phyloP scores from a whole-genome alignment of 2,329 filamentous ascomycete species.

The Ramichloridium luteum region DNA sequence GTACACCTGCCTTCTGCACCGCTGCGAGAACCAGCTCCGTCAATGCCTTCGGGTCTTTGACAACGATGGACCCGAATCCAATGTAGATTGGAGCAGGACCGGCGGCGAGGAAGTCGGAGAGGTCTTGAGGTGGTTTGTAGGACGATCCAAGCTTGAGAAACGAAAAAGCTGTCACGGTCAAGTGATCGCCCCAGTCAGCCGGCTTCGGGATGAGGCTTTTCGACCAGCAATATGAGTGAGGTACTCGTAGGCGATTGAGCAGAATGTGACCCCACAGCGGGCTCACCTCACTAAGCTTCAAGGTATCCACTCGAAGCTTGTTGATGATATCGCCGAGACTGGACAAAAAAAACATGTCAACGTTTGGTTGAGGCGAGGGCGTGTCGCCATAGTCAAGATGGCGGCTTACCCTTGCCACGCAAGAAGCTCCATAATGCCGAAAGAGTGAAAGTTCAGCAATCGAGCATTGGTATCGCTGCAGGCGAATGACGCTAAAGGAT shows the following conservation, averaged over 20 bases:
- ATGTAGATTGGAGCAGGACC: constrained; percentile 66
- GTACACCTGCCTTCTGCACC: constrained; percentile 37
- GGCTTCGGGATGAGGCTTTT: constrained; percentile 63
- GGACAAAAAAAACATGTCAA: no score
- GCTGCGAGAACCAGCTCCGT: constrained; percentile 60
- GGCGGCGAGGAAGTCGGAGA: constrained; percentile 50
- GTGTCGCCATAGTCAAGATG: not conserved
- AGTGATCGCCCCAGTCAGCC: constrained; percentile 49
- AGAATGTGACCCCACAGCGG: constrained; percentile 69
- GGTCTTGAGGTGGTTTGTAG: constrained; percentile 52
- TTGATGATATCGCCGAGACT: constrained; percentile 71
- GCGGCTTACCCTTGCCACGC: constrained; percentile 60
- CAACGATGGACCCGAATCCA: constrained; percentile 69
- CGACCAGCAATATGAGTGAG: constrained; percentile 86
- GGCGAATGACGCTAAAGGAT: constrained; percentile 54
- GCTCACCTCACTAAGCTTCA: constrained; percentile 63
- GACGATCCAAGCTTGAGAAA: constrained; percentile 53
- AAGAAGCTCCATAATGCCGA: constrained; percentile 73
- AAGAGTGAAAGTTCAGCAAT: constrained; percentile 66
- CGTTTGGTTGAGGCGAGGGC: no score
- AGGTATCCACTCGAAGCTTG: constrained; percentile 57
- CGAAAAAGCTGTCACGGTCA: constrained; percentile 57
- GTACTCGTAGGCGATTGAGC: constrained; percentile 58
- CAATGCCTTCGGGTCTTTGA: constrained; percentile 58
- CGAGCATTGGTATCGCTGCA: constrained; percentile 50